Conservation (phyloP, 345 rosid genomes). For the Mangifera indica region DNA sequence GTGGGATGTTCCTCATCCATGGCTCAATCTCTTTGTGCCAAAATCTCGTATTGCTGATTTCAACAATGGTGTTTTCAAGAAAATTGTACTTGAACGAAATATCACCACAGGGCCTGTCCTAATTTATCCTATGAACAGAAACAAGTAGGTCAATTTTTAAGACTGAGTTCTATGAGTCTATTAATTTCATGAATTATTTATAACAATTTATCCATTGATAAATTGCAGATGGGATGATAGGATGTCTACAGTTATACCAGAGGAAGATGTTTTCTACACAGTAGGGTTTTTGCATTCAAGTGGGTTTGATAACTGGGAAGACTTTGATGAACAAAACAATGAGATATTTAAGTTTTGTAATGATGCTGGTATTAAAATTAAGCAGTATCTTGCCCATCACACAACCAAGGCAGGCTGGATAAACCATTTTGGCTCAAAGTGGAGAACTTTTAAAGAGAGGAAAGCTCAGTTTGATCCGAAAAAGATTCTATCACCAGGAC, state of each 20-base stretch:
- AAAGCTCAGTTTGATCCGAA: conserved; percentile 81
- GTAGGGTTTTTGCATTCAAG: conserved; percentile 77
- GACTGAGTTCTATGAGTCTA: neutral
- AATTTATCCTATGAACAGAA: conserved; percentile 74
- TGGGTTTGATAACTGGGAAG: conserved; percentile 53
- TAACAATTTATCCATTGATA: too few relatives aligned
- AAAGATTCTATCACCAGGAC: conserved; percentile 77
- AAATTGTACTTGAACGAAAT: conserved; percentile 60
- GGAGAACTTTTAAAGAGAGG: conserved; percentile 51
- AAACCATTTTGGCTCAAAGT: conserved; percentile 76
- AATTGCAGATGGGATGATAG: conserved; percentile 71
- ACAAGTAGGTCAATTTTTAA: conserved; percentile 59
- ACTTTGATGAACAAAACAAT: conserved; percentile 51
- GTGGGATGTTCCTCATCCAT: conserved; percentile 99
- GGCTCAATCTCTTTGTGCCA: conserved; percentile 85
- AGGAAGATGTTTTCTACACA: conserved; percentile 77
- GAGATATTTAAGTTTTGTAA: conserved; percentile 59
- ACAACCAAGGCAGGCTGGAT: conserved; percentile 52
- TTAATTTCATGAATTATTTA: too few relatives aligned
- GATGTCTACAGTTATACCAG: conserved; percentile 67
- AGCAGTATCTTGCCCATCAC: conserved; percentile 70
- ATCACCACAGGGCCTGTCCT: conserved; percentile 70
- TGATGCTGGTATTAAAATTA: conserved; percentile 45
- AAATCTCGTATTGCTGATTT: conserved; percentile 60
- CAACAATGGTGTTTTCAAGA: conserved; percentile 61